Base-by-base conservation (phyloP, 164 flowering plant genomes). In the Annona squamosa region DNA sequence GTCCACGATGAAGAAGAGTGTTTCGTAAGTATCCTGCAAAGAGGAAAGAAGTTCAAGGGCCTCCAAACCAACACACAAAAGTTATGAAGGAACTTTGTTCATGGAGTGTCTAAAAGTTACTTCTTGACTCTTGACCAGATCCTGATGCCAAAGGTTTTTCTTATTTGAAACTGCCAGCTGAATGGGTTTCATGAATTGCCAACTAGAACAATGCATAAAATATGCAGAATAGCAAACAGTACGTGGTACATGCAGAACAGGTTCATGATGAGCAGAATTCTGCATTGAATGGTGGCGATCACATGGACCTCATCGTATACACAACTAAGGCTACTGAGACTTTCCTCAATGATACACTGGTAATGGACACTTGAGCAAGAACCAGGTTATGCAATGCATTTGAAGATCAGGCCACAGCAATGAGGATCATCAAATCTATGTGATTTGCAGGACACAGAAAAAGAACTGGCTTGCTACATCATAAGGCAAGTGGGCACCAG, bases 1-100 rank as follows among this genome's bases (percentile, higher is more conserved):
- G 79, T 95, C 97, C 77, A 95, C 98, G 52, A 95, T 95, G 76
- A 93, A 91, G 85, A 95, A 93, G 56, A 93, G 85, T 52, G 97
- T 93, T 67, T 93, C 99, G 80, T 87, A 93, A 9, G 80, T 78
- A 77, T 90, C 75, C 98, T 95, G 97, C 88, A 86, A 79, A 57
- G 44, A 6, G 57, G 68, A 63, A 72, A 2, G 26, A 72, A 48
- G 41, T 4, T 6, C 52, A 67, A 7, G 70, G 52, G 4, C n/a
- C 70, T 13, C 46, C 37, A 26, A 26, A 26, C 37, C 37, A 4
- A 42, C 4, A 44, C 42, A 65, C 45, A 65, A 65, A 6, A 42
- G 7, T 61, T 63, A 17, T 37, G 44, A 37, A 65, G 46, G 45
- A 42, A 65, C 10, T 10, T 42, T 6, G 46, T 26, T 65, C 42